phyloP scores from a whole-genome alignment of 164 flowering plant genomes.

The Chloranthus sessilifolius region DNA sequence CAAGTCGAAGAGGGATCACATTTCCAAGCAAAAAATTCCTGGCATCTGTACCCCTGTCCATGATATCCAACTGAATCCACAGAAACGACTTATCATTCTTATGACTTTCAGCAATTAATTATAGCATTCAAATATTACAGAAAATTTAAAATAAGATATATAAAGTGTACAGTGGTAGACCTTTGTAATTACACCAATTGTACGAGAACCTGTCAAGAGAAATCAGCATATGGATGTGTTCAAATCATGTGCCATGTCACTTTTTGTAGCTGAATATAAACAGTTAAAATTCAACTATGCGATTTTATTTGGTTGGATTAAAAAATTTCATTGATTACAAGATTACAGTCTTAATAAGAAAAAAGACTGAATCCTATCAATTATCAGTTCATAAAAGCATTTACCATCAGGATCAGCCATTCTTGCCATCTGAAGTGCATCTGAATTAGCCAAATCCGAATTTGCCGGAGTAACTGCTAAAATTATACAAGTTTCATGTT shows the following conservation, averaged over 20 bases:
- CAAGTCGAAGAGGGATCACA: conserved; percentile 36
- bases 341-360: no score
- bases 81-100: not conserved
- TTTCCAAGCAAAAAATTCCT: conserved; percentile 36
- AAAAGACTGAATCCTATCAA: no score
- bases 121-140: conserved; percentile 1
- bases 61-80: conserved; percentile 29
- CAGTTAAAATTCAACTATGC: no score
- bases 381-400: conserved; percentile 4
- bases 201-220: conserved; percentile 31
- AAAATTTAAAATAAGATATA: not conserved
- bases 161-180: conserved; percentile 9
- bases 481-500: conserved; percentile 33
- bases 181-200: conserved; percentile 38
- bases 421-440: conserved; percentile 43
- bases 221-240: not conserved
- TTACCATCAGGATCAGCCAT: conserved; percentile 39
- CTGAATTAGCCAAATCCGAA: conserved; percentile 36
- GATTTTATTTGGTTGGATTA: no score
- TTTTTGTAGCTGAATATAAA: not conserved
- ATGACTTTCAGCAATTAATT: conserved; percentile 1
- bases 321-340: no score
- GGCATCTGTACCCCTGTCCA: conserved; percentile 37
- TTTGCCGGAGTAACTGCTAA: conserved; percentile 40
- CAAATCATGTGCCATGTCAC: not conserved